Percentiles rank a stretch among this genome's conserved stretches.
phyloP scores from a whole-genome alignment of 257 asterid genomes.

The Henckelia pumila region DNA sequence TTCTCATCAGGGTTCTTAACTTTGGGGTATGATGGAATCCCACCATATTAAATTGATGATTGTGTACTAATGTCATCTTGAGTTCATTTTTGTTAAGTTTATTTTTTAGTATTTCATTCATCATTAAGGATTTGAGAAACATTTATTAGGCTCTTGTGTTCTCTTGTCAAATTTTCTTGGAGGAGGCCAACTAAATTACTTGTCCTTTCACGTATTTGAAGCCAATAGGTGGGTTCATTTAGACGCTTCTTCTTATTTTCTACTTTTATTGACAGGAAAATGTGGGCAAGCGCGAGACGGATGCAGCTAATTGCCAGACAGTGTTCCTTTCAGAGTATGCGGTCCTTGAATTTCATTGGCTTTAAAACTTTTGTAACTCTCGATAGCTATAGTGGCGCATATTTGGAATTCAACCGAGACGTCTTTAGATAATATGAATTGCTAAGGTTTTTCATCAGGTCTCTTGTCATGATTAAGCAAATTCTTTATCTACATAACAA shows the following conservation, averaged over 20 bases:
- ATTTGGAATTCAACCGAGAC: not conserved
- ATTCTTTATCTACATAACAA: not conserved
- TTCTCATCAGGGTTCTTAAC: constrained; percentile 9
- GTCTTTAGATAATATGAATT: not conserved
- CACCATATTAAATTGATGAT: not conserved
- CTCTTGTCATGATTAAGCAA: not conserved
- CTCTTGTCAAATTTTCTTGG: constrained; percentile 14
- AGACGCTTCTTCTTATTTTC: constrained; percentile 16
- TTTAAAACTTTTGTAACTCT: not conserved
- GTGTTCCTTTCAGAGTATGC: constrained; percentile 87
- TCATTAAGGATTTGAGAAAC: constrained; percentile 16
- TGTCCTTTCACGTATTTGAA: not conserved
- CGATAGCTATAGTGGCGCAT: not conserved
- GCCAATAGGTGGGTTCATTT: not conserved
- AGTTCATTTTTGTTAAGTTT: not conserved
- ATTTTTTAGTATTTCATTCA: not conserved
- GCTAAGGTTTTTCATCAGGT: not conserved
- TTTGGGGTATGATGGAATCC: not conserved
- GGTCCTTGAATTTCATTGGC: constrained; percentile 9
- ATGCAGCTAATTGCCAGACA: constrained; percentile 88
- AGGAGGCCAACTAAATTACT: not conserved
- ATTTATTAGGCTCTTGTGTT: constrained; percentile 10
- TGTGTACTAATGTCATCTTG: too few relatives aligned
- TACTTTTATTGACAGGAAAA: constrained; percentile 47
- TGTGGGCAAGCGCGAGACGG: constrained; percentile 75